phyloP scores from a whole-genome alignment of 73 alveolate species.

The Tetrahymena borealis region DNA sequence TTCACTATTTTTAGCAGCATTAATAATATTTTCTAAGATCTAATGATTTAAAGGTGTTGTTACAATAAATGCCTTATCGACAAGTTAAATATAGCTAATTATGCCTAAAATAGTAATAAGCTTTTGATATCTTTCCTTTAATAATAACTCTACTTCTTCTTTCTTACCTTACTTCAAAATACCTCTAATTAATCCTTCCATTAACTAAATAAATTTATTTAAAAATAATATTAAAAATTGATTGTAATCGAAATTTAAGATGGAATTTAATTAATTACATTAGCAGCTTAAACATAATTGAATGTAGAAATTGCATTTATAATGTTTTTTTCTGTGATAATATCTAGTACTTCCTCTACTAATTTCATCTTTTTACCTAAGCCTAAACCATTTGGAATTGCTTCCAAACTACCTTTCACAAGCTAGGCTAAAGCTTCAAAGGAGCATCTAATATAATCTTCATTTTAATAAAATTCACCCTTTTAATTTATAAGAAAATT shows the following conservation, averaged over 20 bases:
- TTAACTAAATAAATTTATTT: too few relatives aligned
- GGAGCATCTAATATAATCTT: conserved; percentile 63
- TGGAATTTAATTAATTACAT: not conserved
- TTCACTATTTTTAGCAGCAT: not conserved
- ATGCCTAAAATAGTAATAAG: not conserved
- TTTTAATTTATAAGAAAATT: conserved; percentile 46
- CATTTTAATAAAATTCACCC: conserved; percentile 59
- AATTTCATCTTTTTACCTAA: conserved; percentile 37
- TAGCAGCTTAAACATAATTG: not conserved
- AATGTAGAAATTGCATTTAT: not conserved
- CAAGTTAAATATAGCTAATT: not conserved
- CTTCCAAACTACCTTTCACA: conserved; percentile 55
- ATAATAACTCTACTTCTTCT: not conserved
- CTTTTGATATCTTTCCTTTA: not conserved
- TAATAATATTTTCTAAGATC: not conserved
- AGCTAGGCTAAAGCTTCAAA: conserved; percentile 51
- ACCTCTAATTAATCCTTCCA: not conserved
- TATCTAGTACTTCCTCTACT: conserved; percentile 4
- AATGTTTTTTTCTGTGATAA: not conserved
- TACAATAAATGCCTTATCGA: not conserved
- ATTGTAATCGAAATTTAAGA: not conserved
- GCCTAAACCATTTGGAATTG: conserved; percentile 62
- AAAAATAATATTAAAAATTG: not conserved
- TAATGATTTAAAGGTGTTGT: not conserved
- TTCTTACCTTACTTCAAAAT: not conserved